Conservation (phyloP, 2,329 filamentous ascomycete species). For the Aureobasidium melanogenum region DNA sequence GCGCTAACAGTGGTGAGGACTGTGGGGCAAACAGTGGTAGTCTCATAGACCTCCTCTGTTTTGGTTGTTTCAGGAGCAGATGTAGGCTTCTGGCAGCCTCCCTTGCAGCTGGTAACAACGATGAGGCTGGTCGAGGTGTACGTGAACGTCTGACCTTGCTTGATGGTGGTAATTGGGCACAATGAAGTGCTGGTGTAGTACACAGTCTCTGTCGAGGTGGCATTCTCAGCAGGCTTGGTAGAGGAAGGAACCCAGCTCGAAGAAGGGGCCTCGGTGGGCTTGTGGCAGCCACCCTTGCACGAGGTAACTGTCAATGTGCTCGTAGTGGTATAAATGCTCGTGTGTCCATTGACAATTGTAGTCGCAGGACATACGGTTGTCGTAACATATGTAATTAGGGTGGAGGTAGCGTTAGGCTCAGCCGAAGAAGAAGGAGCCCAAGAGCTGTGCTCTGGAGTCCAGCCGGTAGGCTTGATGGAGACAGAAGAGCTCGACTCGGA, state of each 20-base stretch:
- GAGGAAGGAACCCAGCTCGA: neutral
- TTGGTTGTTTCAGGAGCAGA: neutral
- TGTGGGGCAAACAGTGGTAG: neutral
- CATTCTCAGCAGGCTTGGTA: constrained; percentile 5
- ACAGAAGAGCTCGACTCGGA: neutral
- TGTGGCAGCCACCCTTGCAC: neutral
- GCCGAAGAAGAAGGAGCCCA: constrained; percentile 18
- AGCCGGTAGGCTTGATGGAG: neutral
- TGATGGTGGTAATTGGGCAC: constrained; percentile 19
- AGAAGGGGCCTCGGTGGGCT: neutral
- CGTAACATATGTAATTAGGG: constrained; percentile 18
- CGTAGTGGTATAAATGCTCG: neutral
- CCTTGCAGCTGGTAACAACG: neutral
- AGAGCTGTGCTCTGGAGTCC: constrained; percentile 7
- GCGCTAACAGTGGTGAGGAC: neutral
- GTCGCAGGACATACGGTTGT: constrained; percentile 18
- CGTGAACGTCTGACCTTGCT: constrained; percentile 18
- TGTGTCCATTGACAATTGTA: neutral
- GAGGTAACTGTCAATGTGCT: neutral
- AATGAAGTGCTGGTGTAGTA: constrained; percentile 17
- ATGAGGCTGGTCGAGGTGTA: constrained; percentile 2
- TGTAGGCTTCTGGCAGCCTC: neutral
- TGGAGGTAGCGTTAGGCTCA: constrained; percentile 20
- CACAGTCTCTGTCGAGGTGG: constrained; percentile 17
- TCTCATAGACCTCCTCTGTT: neutral